Evolutionary conservation across 2,329 filamentous ascomycete genomes (phyloP), one percentile per base, ranked within the genome.

Genomic region (Sphaceloma murrayae): DNA sequence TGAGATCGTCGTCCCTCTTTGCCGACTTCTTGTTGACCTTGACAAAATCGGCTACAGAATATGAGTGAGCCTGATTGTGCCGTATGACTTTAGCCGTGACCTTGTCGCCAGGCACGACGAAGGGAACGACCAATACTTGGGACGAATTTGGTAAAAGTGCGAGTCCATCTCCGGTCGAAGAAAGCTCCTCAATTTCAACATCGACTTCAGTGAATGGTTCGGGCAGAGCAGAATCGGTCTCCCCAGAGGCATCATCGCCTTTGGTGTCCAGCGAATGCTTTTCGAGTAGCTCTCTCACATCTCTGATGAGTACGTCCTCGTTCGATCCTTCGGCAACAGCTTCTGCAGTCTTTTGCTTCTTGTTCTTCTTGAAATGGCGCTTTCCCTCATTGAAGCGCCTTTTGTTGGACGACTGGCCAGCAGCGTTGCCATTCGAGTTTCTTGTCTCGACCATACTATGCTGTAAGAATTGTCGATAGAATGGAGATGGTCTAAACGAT

Each of bases 131-230:
- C 58, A 88, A 95, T 61, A 95, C 64, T 66, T 81, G 71, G 45
- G 75, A 67, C n/a, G 69, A 70, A 48, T 76, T 73, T 19, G 76
- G 66, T n/a, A 77, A 74, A 47, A 85, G 69, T 3, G 84, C 91
- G 46, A 98, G 73, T 2, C 86, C 91, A 54, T 96, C 91, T 43
- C 91, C 91, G 0, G 85, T 94, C 0, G 89, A 96, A 0, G 89
- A 94, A 24, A 96, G 70, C 52, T 84, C 77, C 5, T 78, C 63
- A 47, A 96, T 80, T n/a, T 82, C 78, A 30, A 96, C 75, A 43
- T 94, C 80, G 30, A 91, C 77, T 59, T 94, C 85, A 4, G 77
- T 74, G 48, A 82, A 82, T 29, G 70, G 69, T 52, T 80, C 75
- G 1, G 84, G 82, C 2, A 87, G 64, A 1, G 58, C 26, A 4